phyloP scores from a whole-genome alignment of 2,329 filamentous ascomycete genomes.

The Cercospora zeina region DNA sequence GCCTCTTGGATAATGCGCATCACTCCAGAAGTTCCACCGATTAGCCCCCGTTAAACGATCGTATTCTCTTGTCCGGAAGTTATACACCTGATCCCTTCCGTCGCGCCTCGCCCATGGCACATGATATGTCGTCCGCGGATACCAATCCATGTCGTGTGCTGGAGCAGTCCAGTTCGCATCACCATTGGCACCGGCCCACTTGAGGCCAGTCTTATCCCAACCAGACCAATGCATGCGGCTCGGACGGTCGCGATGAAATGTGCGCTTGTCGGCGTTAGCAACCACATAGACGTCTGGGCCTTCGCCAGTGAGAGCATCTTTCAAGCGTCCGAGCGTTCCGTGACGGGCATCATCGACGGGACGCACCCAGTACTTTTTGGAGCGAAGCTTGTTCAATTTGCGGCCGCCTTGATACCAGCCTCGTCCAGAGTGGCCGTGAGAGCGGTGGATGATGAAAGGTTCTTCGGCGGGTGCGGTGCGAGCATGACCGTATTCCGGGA shows the following conservation, averaged over 20 bases:
- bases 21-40: conserved; percentile 32
- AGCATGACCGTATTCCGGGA: conserved; percentile 31
- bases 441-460: conserved; percentile 33
- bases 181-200: conserved; percentile 16
- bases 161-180: conserved; percentile 41
- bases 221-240: conserved; percentile 42
- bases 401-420: conserved; percentile 35
- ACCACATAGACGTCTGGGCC: conserved; percentile 52
- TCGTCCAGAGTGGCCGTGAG: conserved; percentile 11
- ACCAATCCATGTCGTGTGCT: conserved; percentile 39
- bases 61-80: conserved; percentile 36
- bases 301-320: conserved; percentile 45
- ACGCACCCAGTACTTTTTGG: conserved; percentile 48
- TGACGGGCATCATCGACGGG: conserved; percentile 47
- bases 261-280: conserved; percentile 42
- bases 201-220: conserved; percentile 36
- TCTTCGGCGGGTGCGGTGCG: conserved; percentile 34
- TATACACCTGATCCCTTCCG: conserved; percentile 30
- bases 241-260: conserved; percentile 44
- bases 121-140: conserved; percentile 36
- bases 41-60: conserved; percentile 22
- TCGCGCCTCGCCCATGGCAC: conserved; percentile 29
- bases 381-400: conserved; percentile 35
- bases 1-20: conserved; percentile 35
- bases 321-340: conserved; percentile 43